These are phyloP conservation scores for Pythium sukuiense DNA, from an alignment of 352 stramenopile genomes.

Conservation along the genomic window DNA sequence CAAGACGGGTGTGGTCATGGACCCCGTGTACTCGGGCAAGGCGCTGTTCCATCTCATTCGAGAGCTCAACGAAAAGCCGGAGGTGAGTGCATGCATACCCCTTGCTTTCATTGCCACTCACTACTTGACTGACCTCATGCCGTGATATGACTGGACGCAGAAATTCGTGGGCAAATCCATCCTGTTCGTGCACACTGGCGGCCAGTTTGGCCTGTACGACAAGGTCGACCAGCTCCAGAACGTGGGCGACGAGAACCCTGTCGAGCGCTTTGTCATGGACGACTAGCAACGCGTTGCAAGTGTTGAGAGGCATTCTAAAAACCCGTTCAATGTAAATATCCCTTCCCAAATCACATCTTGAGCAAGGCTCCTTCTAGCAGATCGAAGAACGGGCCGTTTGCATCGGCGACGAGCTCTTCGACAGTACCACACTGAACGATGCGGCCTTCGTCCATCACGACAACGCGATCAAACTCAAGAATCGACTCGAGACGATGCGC, in stretches of 20 bases:
- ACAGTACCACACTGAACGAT: conserved; percentile 40
- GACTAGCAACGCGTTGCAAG: not conserved
- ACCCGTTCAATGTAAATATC: not conserved
- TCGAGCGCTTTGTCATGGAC: conserved; percentile 66
- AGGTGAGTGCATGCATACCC: conserved; percentile 29
- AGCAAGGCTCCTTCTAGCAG: conserved; percentile 23
- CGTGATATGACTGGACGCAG: conserved; percentile 23
- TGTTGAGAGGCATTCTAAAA: not conserved
- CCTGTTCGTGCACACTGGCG: conserved; percentile 91
- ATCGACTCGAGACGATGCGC: conserved; percentile 93
- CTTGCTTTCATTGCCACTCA: not conserved
- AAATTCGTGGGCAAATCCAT: conserved; percentile 85
- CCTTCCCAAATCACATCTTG: conserved; percentile 10
- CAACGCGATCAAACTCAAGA: conserved; percentile 83
- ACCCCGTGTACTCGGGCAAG: conserved; percentile 88
- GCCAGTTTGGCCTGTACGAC: conserved; percentile 91
- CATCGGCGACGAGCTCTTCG: conserved; percentile 22
- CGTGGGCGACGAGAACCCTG: conserved; percentile 45
- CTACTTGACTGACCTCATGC: not conserved
- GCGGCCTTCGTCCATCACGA: conserved; percentile 84
- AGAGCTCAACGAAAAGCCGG: conserved; percentile 66
- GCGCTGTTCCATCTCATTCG: conserved; percentile 81
- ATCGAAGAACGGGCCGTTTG: conserved; percentile 28
- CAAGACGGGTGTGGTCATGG: conserved; percentile 80
- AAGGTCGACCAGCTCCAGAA: conserved; percentile 79